Percentiles rank a stretch among this genome's conserved stretches.
Conservation (phyloP, 176 grass and related monocot genomes). For the Musa schizocarpa region DNA sequence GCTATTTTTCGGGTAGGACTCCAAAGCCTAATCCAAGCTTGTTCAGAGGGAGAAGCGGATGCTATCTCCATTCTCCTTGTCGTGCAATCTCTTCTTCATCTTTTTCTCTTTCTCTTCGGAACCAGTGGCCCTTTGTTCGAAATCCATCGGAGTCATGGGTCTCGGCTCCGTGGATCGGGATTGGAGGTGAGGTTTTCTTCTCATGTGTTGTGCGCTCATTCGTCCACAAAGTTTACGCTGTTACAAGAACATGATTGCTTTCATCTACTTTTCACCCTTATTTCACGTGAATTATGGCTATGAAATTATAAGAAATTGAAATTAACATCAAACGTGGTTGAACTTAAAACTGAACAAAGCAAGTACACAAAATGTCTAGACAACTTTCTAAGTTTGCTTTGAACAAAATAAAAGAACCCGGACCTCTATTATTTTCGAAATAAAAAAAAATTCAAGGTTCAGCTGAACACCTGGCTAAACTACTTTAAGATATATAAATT, state of each 20-base stretch:
- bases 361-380: too few species aligned
- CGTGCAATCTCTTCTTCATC: slow-evolving; percentile 10
- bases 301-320: too few species aligned
- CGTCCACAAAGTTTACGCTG: background rate
- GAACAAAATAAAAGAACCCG: too few species aligned
- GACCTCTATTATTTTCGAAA: too few species aligned
- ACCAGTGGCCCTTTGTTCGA: slow-evolving; percentile 1
- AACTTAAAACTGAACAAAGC: too few species aligned
- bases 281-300: background rate
- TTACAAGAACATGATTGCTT: background rate
- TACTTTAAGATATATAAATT: too few species aligned
- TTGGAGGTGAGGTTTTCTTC: slow-evolving; percentile 16
- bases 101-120: background rate
- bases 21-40: background rate
- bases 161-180: slow-evolving; percentile 14
- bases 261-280: background rate
- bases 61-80: background rate
- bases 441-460: too few species aligned
- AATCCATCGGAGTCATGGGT: slow-evolving; percentile 7
- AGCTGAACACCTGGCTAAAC: too few species aligned
- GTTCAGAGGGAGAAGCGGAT: background rate
- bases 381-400: too few species aligned
- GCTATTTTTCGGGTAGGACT: background rate
- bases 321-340: too few species aligned
- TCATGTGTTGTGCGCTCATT: background rate